Evolutionary conservation across 371 early-diverging fungal genomes (phyloP), one percentile per base, ranked within the genome.

Genomic region (Umbelopsis sp.): DNA sequence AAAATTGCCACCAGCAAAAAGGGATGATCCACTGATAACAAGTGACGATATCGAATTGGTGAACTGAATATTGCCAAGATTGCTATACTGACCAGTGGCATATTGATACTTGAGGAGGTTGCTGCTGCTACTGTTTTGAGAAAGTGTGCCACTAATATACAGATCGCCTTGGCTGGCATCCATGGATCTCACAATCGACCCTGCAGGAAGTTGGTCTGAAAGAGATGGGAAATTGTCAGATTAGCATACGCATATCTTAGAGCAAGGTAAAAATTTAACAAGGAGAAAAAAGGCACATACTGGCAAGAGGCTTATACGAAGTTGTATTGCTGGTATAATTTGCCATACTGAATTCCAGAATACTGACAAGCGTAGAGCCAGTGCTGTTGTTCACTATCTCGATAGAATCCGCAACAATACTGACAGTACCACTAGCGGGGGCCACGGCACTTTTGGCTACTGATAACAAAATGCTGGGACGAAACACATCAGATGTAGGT

Each of bases 1-100:
- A 44, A 80, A 83, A 53, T 25, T 29, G 12, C 83, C 83, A 22
- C 76, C 83, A 11, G 76, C 63, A 35, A 73, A 69, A 4, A 82
- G 50, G 16, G 69, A 68, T 63, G 74, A 71, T 20, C 65, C 72
- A 9, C 68, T 29, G 8, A 77, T 5, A 48, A 22, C 25, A 35
- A 77, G 12, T 63, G 65, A 46, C 50, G 70, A 44, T 3, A 82
- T 76, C 14, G 62, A 63, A n/a, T 74, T 76, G 45, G 78, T 79
- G 7, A 80, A 52, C 9, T 76, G 76, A 3, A 46, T 48, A 22
- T 68, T 48, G 12, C 50, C 44, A 5, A 80, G 63, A 10, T 80
- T 24, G 1, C 25, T 68, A n/a, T 71, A 69, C 10, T 44, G 50
- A 6, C 20, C 50, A 5, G 22, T 18, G 12, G 25, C 25, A 65